Base-by-base conservation (phyloP, 1,284 basidiomycete genomes). In the Heterobasidion occidentale region DNA sequence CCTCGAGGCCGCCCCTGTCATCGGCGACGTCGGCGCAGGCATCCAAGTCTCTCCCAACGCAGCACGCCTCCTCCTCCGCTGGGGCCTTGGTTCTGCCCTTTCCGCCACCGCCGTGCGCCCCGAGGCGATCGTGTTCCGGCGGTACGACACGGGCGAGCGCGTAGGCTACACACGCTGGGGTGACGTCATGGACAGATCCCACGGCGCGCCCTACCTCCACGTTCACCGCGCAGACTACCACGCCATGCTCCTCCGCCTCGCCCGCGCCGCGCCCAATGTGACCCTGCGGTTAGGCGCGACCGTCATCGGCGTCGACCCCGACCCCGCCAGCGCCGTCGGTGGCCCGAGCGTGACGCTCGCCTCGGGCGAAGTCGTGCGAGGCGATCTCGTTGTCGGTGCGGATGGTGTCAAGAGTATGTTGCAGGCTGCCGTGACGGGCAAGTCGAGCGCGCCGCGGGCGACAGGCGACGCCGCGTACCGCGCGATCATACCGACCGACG, bases 221-320 rank as follows among this genome's bases (percentile, higher is more conserved):
- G 68, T 76, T 52, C 73, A 87, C 74, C 80, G 85, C 55, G 80
- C 79, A 12, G 79, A 83, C 56, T 74, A 87, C 45, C 77, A 81
- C 60, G 66, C 56, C 5, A 47, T 62, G 55, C 56, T 71, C 9
- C 68, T 82, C 15, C 68, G 86, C 12, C 75, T 74, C 58, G 77
- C 79, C 27, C 71, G 79, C 36, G 77, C 77, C 9, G 62, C 62
- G 4, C 72, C 76, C 4, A 63, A 63, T 36, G 81, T 83, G 17
- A 66, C 70, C 2, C 71, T 86, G 50, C 70, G 72, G 4, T 80
- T 80, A 46, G 71, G 77, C 57, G 65, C 76, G 1, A 67, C 68
- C 36, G 79, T 82, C 17, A 64, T 72, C 5, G 60, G 63, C 1
- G 70, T 82, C 12, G 56, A 62, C 49, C 60, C 61, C 1, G 77